These are phyloP conservation scores for Acanthamoeba culbertsoni DNA, from an alignment of 208 protist genomes.

Conservation along the genomic window DNA sequence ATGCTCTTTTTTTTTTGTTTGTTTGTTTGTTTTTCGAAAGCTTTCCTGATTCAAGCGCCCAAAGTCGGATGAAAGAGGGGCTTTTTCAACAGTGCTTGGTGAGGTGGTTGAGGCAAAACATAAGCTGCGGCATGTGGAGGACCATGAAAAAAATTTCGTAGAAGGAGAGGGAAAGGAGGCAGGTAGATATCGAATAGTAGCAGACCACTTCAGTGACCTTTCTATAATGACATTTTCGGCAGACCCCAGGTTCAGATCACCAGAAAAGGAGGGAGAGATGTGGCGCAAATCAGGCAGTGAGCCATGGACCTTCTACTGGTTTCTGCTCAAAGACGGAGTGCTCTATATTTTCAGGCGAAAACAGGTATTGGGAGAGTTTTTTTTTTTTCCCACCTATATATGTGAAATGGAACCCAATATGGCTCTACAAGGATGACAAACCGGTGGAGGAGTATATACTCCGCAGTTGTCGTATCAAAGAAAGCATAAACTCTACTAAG, in stretches of 20 bases:
- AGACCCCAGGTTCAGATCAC: slow-evolving; percentile 3
- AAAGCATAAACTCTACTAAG: background rate
- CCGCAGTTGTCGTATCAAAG: background rate
- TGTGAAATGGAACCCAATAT: background rate
- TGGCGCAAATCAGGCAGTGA: background rate
- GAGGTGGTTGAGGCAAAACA: background rate
- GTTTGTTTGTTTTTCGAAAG: background rate
- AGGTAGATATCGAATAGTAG: too few species aligned
- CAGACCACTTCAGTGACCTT: background rate
- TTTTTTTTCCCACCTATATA: background rate
- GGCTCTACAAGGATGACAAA: background rate
- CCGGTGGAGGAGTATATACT: slow-evolving; percentile 41
- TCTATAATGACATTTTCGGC: background rate
- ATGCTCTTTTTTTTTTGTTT: background rate
- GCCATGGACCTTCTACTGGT: background rate
- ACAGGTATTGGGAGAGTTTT: background rate
- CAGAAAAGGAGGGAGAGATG: slow-evolving; percentile 22
- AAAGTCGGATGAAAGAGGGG: background rate
- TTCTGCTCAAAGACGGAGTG: background rate
- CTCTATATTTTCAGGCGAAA: background rate
- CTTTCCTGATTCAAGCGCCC: background rate
- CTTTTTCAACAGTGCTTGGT: background rate
- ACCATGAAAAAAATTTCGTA: background rate
- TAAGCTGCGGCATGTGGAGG: background rate
- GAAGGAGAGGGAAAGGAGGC: too few species aligned